These are phyloP conservation scores for Bryoglossum gracile DNA, from an alignment of 495 filamentous ascomycete species.

Conservation along the genomic window DNA sequence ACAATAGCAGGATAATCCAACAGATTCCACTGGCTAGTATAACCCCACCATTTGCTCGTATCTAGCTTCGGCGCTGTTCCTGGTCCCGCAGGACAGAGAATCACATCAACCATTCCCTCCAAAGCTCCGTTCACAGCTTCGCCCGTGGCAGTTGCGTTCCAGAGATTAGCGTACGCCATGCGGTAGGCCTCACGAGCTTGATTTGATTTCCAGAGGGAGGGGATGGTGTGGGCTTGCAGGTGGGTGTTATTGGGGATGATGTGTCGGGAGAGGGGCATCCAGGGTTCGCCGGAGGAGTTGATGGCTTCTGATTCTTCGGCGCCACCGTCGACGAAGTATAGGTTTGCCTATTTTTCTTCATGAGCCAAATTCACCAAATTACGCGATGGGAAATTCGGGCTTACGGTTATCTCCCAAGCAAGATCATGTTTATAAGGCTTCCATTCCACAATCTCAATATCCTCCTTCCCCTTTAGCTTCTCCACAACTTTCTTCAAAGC, in stretches of 20 bases:
- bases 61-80: conserved; percentile 53
- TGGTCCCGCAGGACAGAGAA: conserved; percentile 57
- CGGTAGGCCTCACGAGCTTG: conserved; percentile 50
- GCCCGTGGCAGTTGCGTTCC: conserved; percentile 41
- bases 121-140: conserved; percentile 5
- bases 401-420: conserved; percentile 51
- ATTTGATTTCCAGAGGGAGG: conserved; percentile 28
- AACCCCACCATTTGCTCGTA: conserved; percentile 60
- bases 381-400: conserved; percentile 1
- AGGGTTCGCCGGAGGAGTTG: conserved; percentile 50
- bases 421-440: conserved; percentile 54
- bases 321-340: conserved; percentile 53
- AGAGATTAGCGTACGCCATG: conserved; percentile 48
- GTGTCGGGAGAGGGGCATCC: conserved; percentile 39
- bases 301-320: conserved; percentile 41
- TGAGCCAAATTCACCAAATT: conserved; percentile 3
- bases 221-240: conserved; percentile 33
- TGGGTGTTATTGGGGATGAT: conserved; percentile 44
- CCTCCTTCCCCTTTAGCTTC: conserved; percentile 39
- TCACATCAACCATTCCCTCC: conserved; percentile 52
- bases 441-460: conserved; percentile 59
- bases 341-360: conserved; percentile 35
- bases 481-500: conserved; percentile 49
- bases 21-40: conserved; percentile 68
- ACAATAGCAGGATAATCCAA: conserved; percentile 57